Evolutionary conservation across 192 early-diverging fungal genomes (phyloP).

Genomic region (Podila minutissima): DNA sequence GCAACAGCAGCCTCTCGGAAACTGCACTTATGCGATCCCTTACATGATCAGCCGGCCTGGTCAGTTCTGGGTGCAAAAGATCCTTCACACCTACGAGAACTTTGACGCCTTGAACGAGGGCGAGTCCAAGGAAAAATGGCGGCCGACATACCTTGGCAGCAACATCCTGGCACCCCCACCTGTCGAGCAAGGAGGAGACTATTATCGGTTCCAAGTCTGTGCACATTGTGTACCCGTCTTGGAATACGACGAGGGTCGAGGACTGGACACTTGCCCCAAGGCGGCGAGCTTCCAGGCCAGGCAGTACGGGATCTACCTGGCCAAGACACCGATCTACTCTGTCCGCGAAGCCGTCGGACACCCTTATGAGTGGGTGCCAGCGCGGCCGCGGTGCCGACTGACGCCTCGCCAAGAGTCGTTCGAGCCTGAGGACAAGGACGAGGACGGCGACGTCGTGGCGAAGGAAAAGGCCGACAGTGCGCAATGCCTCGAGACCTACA

Average conservation of each 20-base stretch:
- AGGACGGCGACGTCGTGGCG: constrained; percentile 6
- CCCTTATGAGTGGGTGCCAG: constrained; percentile 40
- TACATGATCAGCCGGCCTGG: constrained; percentile 45
- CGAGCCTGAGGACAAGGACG: not conserved
- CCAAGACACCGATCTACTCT: constrained; percentile 13
- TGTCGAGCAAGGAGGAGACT: not conserved
- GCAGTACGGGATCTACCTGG: constrained; percentile 28
- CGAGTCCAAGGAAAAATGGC: not conserved
- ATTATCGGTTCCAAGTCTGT: constrained; percentile 35
- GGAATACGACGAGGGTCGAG: constrained; percentile 14
- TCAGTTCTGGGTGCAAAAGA: constrained; percentile 41
- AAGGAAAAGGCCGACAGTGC: constrained; percentile 11
- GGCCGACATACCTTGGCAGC: constrained; percentile 19
- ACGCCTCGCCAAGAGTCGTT: constrained; percentile 13
- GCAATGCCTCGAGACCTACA: constrained; percentile 5
- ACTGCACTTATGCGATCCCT: constrained; percentile 34
- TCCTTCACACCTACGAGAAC: constrained; percentile 23
- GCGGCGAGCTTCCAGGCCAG: constrained; percentile 4
- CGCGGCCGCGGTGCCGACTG: constrained; percentile 22
- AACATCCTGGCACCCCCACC: constrained; percentile 10
- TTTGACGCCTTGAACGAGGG: constrained; percentile 33
- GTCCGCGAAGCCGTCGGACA: constrained; percentile 19
- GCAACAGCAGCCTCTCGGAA: constrained; percentile 33
- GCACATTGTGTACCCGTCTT: constrained; percentile 20
- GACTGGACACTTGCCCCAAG: constrained; percentile 14